A percentile compares a stretch with the other conserved stretches of the same genome.
These are phyloP conservation scores for Blattamonas nauphoetae DNA, from an alignment of 78 protist species.

Conservation along the genomic window DNA sequence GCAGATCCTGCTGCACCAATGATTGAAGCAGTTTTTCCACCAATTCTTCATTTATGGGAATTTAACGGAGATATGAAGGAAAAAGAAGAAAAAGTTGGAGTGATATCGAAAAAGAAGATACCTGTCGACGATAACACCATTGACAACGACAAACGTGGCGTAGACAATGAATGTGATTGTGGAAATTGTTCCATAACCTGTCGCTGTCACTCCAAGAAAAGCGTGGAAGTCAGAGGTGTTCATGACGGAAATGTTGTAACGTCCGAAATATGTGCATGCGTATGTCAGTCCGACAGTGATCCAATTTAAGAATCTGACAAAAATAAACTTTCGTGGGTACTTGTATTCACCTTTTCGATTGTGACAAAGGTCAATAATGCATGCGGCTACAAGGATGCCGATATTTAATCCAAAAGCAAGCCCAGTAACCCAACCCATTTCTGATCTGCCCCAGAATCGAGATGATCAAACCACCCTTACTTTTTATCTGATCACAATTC, in stretches of 20 bases:
- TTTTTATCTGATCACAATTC: too few species aligned
- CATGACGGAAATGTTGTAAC: neutral
- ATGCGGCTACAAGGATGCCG: constrained; percentile 12
- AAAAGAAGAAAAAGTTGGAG: neutral
- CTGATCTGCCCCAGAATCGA: too few species aligned
- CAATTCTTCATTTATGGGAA: neutral
- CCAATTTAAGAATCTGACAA: constrained; percentile 8
- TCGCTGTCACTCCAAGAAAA: neutral
- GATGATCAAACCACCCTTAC: too few species aligned
- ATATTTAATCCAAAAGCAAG: neutral
- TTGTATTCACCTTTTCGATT: neutral
- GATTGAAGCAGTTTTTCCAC: neutral
- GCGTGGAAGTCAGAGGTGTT: neutral
- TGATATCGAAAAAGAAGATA: neutral
- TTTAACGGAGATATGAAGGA: neutral
- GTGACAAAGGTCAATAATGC: constrained; percentile 3
- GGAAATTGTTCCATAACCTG: constrained; percentile 4
- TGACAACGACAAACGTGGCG: constrained; percentile 17
- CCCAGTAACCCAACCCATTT: neutral
- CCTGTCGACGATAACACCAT: constrained; percentile 20
- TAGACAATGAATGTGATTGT: neutral
- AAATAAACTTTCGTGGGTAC: constrained; percentile 6
- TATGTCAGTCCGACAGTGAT: constrained; percentile 20
- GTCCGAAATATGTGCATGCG: constrained; percentile 10
- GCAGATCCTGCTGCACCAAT: constrained; percentile 19